Evolutionary conservation across 2,329 filamentous ascomycete genomes (phyloP), one percentile per base, ranked within the genome.

Genomic region (Fusarium sacchari): DNA sequence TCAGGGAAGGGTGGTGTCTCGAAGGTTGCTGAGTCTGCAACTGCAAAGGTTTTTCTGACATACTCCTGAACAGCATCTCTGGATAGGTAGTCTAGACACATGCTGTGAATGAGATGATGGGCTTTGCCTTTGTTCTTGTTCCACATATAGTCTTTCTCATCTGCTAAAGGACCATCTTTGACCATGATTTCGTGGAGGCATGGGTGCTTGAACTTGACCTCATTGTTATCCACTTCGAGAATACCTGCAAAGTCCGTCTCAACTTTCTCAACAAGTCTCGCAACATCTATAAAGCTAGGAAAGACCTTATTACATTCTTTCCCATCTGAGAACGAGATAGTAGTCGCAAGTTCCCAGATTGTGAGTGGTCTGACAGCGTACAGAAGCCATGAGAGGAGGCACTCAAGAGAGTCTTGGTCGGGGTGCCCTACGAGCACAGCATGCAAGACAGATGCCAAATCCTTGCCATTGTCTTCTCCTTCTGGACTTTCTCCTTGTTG

Each of bases 321-420:
- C 9, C 36, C n/a, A 2, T 36, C n/a, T 5, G 34, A 22, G 4
- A 67, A 60, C 5, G 40, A 60, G 6, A 43, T 9, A 0, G 47
- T 17, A n/a, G 40, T 60, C 1, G 60, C 53, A 3, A 67, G 60
- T 12, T 67, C 60, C 64, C 60, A 67, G 6, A 65, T 46, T 1
- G 52, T 53, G 14, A 67, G 64, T 15, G 52, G 60, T 28, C 60
- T 59, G 20, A 67, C 64, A 2, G 64, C 39, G 9, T 67, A 60
- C 6, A 67, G 14, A 6, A 67, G 52, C 64, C 60, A 67, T 2
- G 52, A 47, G 5, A 65, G 0, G 0, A 67, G 34, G 3, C 40
- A 36, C 6, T 34, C 32, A 1, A 67, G 28, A 3, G 43, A 40
- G 1, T 15, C 4, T 7, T 34, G 34, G 2, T 60, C 20, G 13